Percentiles rank a stretch among this genome's conserved stretches.
Evolutionary conservation across 495 filamentous ascomycete genomes (phyloP).

Genomic region (Xanthoparmelia taractica): DNA sequence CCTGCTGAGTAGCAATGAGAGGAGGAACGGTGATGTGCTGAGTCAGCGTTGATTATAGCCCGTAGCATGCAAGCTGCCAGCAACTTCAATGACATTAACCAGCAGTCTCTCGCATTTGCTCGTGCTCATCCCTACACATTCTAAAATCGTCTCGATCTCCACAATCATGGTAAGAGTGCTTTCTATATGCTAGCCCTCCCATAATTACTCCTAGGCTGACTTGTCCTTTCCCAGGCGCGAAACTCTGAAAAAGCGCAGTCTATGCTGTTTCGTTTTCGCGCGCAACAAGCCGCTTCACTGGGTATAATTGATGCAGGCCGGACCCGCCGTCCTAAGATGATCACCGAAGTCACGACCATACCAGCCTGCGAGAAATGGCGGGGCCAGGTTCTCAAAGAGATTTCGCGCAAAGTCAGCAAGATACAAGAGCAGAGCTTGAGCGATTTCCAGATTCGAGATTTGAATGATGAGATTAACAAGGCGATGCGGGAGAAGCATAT

Average conservation of each 20-base stretch:
- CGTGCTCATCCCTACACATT: background rate
- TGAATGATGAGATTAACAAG: slow-evolving; percentile 99
- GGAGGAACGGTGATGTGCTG: background rate
- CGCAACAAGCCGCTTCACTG: slow-evolving; percentile 89
- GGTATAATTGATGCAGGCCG: slow-evolving; percentile 94
- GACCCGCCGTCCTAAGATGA: slow-evolving; percentile 78
- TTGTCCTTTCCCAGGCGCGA: slow-evolving; percentile 44
- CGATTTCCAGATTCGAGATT: slow-evolving; percentile 94
- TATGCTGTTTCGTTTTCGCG: slow-evolving; percentile 99
- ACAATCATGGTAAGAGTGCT: slow-evolving; percentile 7
- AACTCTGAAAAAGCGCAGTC: slow-evolving; percentile 99
- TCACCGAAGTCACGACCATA: slow-evolving; percentile 75
- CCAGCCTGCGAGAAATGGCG: slow-evolving; percentile 96
- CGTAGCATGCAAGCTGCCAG: background rate
- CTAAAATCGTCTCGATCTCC: background rate
- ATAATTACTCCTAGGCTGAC: background rate
- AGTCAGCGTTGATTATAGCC: background rate
- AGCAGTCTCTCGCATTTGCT: background rate
- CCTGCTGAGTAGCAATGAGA: background rate
- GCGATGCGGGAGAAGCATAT: slow-evolving; percentile 97
- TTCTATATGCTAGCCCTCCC: background rate
- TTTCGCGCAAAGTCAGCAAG: slow-evolving; percentile 88
- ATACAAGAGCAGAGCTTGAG: slow-evolving; percentile 84
- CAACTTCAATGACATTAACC: background rate
- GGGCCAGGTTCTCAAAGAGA: slow-evolving; percentile 93